Percentiles rank a stretch among this genome's conserved stretches.
Evolutionary conservation across 2,329 filamentous ascomycete genomes (phyloP).

Genomic region (Fusarium longipes): DNA sequence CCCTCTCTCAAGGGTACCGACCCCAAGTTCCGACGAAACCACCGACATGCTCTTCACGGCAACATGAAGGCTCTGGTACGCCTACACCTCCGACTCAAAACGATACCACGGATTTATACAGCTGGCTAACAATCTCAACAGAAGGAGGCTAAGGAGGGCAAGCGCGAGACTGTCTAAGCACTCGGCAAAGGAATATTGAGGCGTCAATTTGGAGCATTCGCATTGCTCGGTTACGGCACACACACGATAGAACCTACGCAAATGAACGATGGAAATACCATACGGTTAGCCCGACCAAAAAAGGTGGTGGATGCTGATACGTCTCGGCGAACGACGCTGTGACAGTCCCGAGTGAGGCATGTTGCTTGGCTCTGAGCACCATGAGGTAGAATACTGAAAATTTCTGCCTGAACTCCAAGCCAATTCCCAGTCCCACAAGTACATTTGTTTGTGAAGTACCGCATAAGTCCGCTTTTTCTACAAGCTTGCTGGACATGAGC

Average conservation of each 20-base stretch:
- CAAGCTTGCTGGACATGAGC: neutral
- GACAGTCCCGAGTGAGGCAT: constrained; percentile 37
- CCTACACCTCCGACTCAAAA: constrained; percentile 15
- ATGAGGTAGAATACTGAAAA: constrained; percentile 29
- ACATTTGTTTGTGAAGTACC: constrained; percentile 6
- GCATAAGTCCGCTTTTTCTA: neutral
- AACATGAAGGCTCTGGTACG: constrained; percentile 97
- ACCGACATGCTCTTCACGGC: constrained; percentile 99
- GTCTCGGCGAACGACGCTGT: constrained; percentile 29
- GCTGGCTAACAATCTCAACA: constrained; percentile 58
- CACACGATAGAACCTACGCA: constrained; percentile 41
- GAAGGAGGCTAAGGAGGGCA: constrained; percentile 99
- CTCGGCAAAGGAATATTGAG: constrained; percentile 28
- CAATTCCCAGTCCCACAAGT: constrained; percentile 7
- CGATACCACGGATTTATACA: constrained; percentile 1
- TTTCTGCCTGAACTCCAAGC: constrained; percentile 24
- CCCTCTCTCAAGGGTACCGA: constrained; percentile 98
- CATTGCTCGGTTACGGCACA: constrained; percentile 38
- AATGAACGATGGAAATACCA: constrained; percentile 45
- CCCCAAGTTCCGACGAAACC: constrained; percentile 99
- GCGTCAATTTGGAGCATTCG: constrained; percentile 43
- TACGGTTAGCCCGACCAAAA: constrained; percentile 37
- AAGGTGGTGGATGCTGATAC: constrained; percentile 29
- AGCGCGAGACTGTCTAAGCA: constrained; percentile 83
- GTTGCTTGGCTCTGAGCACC: constrained; percentile 33